Evolutionary conservation across 768 basidiomycete genomes (phyloP), one percentile per base, ranked within the genome.

Genomic region (Leccinum rimulosum): DNA sequence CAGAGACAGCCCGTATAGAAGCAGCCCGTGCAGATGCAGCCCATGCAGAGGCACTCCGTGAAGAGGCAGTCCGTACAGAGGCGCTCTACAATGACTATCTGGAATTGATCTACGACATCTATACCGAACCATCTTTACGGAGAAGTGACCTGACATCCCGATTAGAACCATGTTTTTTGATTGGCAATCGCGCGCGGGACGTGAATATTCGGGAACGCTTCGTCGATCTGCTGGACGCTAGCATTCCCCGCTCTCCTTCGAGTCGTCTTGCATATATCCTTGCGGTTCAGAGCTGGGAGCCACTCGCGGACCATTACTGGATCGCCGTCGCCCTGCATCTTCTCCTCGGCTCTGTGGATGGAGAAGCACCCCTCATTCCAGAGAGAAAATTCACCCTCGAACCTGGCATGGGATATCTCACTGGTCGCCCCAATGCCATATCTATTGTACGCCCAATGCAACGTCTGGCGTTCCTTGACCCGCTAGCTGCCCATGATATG

Each of bases 201-300:
- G 79, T 88, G 0, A 73, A 75, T 9, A 79, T 97, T 27, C 84
- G 97, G 51, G 88, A 89, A 59, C 82, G 84, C 43, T 99, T 98
- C 76, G 81, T 98, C 66, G 93, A 95, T 69, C 81, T 97, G 47
- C 79, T 98, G 62, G 95, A 98, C 66, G 79, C 85, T 66, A 95
- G 89, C 68, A 84, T 98, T 52, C 92, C 95, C 33, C 85, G 89
- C 35, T 88, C 89, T 1, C 80, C 97, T 11, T 84, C 84, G 58
- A 86, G 82, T 59, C 89, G 97, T 28, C 73, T 99, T 50, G 88
- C 89, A 43, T 98, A 95, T 72, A 86, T 98, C 62, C 79, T 96
- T 40, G 94, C 91, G 27, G 89, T 95, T 15, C 96, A 98, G 73
- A 93, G 81, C 66, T 99, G 97, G 97, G 97, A 98, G 57, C 84